Percentiles rank a stretch among this genome's conserved stretches.
phyloP scores from a whole-genome alignment of 2,329 filamentous ascomycete genomes.

The Gaeumannomyces tritici region DNA sequence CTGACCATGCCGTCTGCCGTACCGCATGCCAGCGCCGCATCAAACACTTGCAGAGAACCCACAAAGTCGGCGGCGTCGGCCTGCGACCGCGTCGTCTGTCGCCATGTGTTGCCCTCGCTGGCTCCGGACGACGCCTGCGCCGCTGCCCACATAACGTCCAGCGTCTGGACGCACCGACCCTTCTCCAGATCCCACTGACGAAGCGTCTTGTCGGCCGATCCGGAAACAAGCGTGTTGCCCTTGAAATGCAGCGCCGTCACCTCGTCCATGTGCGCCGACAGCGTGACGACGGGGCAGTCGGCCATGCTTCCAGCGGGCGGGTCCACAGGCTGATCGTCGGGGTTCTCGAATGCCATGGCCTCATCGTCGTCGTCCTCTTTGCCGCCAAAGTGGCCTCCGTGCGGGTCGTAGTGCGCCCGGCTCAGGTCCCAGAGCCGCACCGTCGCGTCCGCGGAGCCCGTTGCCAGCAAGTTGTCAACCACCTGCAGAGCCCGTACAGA shows the following conservation, averaged over 20 bases:
- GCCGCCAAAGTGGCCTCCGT: conserved; percentile 46
- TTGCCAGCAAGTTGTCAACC: conserved; percentile 90
- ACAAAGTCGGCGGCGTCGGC: conserved; percentile 88
- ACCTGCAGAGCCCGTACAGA: conserved; percentile 90
- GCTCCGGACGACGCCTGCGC: conserved; percentile 64
- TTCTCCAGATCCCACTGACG: conserved; percentile 97
- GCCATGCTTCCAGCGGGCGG: conserved; percentile 72
- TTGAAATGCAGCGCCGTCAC: conserved; percentile 89
- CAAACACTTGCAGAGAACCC: conserved; percentile 88
- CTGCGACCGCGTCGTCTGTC: conserved; percentile 56
- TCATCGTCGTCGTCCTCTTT: conserved; percentile 54
- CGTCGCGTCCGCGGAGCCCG: conserved; percentile 88
- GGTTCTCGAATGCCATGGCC: conserved; percentile 63
- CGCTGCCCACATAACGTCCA: conserved; percentile 96
- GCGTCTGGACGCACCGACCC: conserved; percentile 92
- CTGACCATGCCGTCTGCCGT: conserved; percentile 97
- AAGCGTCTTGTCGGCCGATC: conserved; percentile 93
- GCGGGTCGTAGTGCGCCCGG: conserved; percentile 73
- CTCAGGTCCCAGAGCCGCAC: conserved; percentile 93
- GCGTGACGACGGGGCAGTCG: conserved; percentile 80
- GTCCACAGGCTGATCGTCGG: conserved; percentile 58
- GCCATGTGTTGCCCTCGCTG: conserved; percentile 60
- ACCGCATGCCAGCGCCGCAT: conserved; percentile 88
- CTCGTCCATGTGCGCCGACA: conserved; percentile 87
- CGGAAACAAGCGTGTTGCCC: conserved; percentile 83